A percentile compares a stretch with the other conserved stretches of the same genome.
Conservation (phyloP, 306 rosid genomes). For the Rubus idaeus region DNA sequence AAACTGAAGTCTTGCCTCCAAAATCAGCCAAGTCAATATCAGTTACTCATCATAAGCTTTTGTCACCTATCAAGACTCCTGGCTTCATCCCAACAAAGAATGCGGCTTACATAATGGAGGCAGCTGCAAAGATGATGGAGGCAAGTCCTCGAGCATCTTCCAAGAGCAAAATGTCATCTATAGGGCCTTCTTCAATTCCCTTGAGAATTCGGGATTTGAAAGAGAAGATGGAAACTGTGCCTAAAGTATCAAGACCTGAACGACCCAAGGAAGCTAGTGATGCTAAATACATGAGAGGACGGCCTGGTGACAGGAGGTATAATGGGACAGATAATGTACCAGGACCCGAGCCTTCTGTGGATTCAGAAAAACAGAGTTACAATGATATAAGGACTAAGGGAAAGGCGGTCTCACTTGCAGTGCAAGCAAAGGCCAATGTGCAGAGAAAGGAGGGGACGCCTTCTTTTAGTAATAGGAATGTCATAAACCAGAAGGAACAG, state of each 20-base stretch:
- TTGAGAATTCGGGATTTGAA: constrained; percentile 72
- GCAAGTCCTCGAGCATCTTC: constrained; percentile 62
- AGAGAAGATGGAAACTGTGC: constrained; percentile 70
- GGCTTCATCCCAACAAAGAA: constrained; percentile 56
- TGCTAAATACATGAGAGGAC: constrained; percentile 36
- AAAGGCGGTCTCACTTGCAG: constrained; percentile 48
- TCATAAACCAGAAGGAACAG: constrained; percentile 45
- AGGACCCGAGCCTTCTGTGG: constrained; percentile 39
- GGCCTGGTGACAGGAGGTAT: constrained; percentile 32
- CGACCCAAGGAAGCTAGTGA: constrained; percentile 29
- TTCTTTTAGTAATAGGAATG: constrained; percentile 40
- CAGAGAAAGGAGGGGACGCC: constrained; percentile 44
- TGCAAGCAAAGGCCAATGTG: constrained; percentile 45
- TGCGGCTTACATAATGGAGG: constrained; percentile 74
- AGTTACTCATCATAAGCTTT: constrained; percentile 71
- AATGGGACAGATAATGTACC: constrained; percentile 43
- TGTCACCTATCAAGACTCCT: constrained; percentile 81
- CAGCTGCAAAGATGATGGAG: constrained; percentile 85
- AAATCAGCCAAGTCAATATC: constrained; percentile 86
- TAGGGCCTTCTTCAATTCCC: constrained; percentile 70
- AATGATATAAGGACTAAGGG: constrained; percentile 47
- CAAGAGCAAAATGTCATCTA: constrained; percentile 42
- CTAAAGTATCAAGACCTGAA: constrained; percentile 46
- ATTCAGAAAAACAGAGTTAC: constrained; percentile 40
- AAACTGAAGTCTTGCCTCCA: constrained; percentile 84